A percentile compares a stretch with the other conserved stretches of the same genome.
Conservation (phyloP, 345 rosid species). For the Isatis tinctoria region DNA sequence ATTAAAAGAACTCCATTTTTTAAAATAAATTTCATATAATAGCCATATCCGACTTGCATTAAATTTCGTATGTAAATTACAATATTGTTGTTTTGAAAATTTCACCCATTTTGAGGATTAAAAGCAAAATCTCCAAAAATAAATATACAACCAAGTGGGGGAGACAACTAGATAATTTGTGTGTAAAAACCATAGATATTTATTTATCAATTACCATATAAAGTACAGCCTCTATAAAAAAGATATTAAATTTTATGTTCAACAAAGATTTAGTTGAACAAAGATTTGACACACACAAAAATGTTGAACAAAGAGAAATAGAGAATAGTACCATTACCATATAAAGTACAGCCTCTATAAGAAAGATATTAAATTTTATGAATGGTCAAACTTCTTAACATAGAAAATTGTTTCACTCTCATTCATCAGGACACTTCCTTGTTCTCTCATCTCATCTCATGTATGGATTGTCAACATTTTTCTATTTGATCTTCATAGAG, state of each 20-base stretch:
- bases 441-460: background rate
- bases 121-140: background rate
- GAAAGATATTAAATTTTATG: background rate
- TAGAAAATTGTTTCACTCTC: background rate
- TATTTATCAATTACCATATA: too few relatives aligned
- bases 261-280: too few relatives aligned
- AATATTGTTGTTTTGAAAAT: background rate
- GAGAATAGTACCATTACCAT: background rate
- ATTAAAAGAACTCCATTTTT: background rate
- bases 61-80: background rate
- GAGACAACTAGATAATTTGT: background rate
- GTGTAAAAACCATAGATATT: background rate
- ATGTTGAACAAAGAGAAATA: background rate
- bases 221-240: too few relatives aligned
- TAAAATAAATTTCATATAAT: background rate
- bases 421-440: background rate
- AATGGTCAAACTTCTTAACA: background rate
- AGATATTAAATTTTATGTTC: too few relatives aligned
- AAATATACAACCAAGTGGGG: background rate
- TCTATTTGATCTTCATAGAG: too few relatives aligned
- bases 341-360: background rate
- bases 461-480: too few relatives aligned
- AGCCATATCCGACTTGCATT: background rate
- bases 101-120: background rate
- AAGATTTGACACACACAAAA: background rate